phyloP scores from a whole-genome alignment of 2,329 filamentous ascomycete species.

The Stagonosporopsis vannaccii region DNA sequence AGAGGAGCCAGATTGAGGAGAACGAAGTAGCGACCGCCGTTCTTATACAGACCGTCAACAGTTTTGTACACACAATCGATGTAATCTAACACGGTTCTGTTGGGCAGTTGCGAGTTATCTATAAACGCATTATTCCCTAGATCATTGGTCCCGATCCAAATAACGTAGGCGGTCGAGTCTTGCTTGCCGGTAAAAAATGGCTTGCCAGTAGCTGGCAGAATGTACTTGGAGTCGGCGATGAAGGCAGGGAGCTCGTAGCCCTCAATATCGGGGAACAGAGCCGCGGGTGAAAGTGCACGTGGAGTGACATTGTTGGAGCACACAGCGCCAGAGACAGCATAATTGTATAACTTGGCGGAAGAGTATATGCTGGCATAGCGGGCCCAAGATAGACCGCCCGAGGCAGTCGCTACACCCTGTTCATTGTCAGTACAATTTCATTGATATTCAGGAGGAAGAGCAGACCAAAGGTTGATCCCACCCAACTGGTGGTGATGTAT shows the following conservation, averaged over 20 bases:
- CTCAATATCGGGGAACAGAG: constrained; percentile 64
- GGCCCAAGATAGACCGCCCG: constrained; percentile 73
- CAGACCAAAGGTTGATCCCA: constrained; percentile 57
- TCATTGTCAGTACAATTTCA: background rate
- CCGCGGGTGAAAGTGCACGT: constrained; percentile 58
- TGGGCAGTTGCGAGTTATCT: constrained; percentile 66
- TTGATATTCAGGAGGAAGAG: background rate
- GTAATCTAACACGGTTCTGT: constrained; percentile 69
- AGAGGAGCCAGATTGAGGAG: constrained; percentile 74
- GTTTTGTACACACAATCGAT: constrained; percentile 71
- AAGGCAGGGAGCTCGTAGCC: constrained; percentile 58
- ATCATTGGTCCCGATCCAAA: constrained; percentile 87
- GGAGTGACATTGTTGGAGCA: constrained; percentile 74
- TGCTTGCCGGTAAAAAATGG: constrained; percentile 56
- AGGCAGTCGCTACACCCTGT: constrained; percentile 61
- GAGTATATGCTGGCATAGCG: constrained; percentile 69
- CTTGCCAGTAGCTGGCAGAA: constrained; percentile 46
- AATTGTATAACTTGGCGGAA: constrained; percentile 66
- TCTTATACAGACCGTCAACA: constrained; percentile 68
- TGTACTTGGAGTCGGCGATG: constrained; percentile 52
- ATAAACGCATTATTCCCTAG: constrained; percentile 72
- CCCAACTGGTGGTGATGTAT: constrained; percentile 69
- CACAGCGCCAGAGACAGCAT: constrained; percentile 75
- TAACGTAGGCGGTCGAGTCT: constrained; percentile 72
- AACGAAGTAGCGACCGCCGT: constrained; percentile 74